phyloP scores from a whole-genome alignment of 1,139 yeast genomes.

The Kluyveromyces sp. region DNA sequence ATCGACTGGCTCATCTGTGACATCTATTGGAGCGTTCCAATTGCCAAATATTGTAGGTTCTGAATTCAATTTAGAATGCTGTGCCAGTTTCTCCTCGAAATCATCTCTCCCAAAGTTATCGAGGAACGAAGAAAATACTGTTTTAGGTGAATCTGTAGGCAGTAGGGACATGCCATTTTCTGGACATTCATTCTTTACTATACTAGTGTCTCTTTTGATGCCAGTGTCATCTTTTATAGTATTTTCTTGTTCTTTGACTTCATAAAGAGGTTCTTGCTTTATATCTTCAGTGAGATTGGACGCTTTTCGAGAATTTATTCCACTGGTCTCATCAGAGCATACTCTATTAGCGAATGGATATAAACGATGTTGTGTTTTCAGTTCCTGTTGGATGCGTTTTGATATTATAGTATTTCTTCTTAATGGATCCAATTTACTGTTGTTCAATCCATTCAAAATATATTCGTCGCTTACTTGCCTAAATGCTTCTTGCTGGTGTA shows the following conservation, averaged over 20 bases:
- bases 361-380: conserved; percentile 7
- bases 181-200: no score
- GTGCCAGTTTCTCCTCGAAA: not conserved
- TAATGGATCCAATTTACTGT: conserved; percentile 19
- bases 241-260: not conserved
- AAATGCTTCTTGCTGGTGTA: not conserved
- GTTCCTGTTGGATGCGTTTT: conserved; percentile 16
- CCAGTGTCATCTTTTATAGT: no score
- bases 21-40: not conserved
- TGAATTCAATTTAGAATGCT: not conserved
- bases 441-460: not conserved
- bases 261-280: not conserved
- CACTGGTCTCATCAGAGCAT: not conserved
- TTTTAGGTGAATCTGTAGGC: not conserved
- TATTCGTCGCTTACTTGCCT: not conserved
- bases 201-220: no score
- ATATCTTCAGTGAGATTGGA: not conserved
- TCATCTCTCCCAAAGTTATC: not conserved
- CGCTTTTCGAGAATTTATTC: not conserved
- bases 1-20: not conserved
- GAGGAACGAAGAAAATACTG: not conserved
- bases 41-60: not conserved
- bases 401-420: conserved; percentile 20
- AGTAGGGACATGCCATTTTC: not conserved
- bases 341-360: conserved; percentile 1